These are phyloP conservation scores for Mycena galericulata DNA, from an alignment of 768 basidiomycete genomes.

Conservation along the genomic window DNA sequence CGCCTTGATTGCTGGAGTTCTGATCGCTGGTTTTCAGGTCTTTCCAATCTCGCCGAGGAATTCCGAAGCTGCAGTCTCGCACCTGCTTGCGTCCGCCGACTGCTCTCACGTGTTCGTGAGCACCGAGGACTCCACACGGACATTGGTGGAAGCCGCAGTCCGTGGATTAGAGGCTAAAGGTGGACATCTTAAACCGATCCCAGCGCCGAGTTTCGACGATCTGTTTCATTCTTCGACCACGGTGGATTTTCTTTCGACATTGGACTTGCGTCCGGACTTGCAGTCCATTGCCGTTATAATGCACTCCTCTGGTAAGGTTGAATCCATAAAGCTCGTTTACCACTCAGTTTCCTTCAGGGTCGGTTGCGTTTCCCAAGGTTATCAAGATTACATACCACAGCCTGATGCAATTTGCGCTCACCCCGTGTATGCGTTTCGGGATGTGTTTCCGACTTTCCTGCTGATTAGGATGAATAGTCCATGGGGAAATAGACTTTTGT, in stretches of 20 bases:
- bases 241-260: too few relatives aligned
- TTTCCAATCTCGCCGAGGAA: constrained; percentile 13
- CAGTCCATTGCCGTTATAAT: neutral
- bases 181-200: neutral
- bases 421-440: neutral
- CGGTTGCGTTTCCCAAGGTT: neutral
- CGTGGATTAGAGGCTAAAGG: neutral
- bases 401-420: neutral
- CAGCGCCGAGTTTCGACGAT: neutral
- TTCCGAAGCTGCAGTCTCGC: neutral
- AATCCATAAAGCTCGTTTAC: neutral
- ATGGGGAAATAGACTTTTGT: constrained; percentile 12
- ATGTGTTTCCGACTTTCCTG: neutral
- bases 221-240: neutral
- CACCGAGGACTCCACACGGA: neutral
- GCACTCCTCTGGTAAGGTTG: constrained; percentile 1
- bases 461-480: neutral
- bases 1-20: neutral
- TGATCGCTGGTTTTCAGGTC: neutral
- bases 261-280: neutral
- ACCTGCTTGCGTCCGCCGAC: neutral
- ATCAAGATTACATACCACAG: neutral
- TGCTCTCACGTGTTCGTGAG: neutral
- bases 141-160: neutral
- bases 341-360: neutral